A percentile compares a stretch with the other conserved stretches of the same genome.
phyloP scores from a whole-genome alignment of 768 basidiomycete species.

The Kwoniella pini region DNA sequence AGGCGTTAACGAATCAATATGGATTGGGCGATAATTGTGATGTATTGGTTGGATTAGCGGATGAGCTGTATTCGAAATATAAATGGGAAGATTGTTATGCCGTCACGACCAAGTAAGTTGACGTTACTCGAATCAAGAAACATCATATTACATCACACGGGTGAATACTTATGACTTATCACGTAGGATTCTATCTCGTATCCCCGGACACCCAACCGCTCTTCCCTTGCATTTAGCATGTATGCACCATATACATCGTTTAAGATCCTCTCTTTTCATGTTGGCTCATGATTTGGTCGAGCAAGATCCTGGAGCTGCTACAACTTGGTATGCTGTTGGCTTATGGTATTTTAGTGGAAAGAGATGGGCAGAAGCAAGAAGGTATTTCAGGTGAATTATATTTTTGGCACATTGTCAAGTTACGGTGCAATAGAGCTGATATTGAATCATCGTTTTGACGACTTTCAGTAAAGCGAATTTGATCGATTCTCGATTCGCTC shows the following conservation, averaged over 20 bases:
- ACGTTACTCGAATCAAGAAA: not conserved
- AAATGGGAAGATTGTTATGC: constrained; percentile 93
- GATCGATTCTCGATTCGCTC: constrained; percentile 93
- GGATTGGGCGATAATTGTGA: constrained; percentile 88
- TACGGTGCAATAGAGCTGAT: no score
- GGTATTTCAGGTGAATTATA: constrained; percentile 83
- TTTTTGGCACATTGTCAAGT: no score
- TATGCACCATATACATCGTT: constrained; percentile 91
- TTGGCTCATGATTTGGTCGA: constrained; percentile 96
- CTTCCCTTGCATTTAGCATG: constrained; percentile 95
- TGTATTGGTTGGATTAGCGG: constrained; percentile 84
- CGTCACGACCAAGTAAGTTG: constrained; percentile 72
- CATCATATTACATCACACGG: not conserved
- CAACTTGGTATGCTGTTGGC: constrained; percentile 98
- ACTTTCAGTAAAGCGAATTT: constrained; percentile 94
- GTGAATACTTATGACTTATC: not conserved
- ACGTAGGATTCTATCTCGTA: constrained; percentile 77
- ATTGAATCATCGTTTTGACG: no score
- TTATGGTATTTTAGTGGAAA: constrained; percentile 88
- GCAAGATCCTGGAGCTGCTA: constrained; percentile 84
- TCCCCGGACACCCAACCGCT: constrained; percentile 82
- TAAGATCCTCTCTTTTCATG: constrained; percentile 91
- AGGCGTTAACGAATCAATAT: constrained; percentile 77
- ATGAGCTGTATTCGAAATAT: constrained; percentile 81
- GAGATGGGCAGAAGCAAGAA: constrained; percentile 86